These are phyloP conservation scores for Rhizophagus clarus DNA, from an alignment of 192 early-diverging fungal species.

Conservation along the genomic window DNA sequence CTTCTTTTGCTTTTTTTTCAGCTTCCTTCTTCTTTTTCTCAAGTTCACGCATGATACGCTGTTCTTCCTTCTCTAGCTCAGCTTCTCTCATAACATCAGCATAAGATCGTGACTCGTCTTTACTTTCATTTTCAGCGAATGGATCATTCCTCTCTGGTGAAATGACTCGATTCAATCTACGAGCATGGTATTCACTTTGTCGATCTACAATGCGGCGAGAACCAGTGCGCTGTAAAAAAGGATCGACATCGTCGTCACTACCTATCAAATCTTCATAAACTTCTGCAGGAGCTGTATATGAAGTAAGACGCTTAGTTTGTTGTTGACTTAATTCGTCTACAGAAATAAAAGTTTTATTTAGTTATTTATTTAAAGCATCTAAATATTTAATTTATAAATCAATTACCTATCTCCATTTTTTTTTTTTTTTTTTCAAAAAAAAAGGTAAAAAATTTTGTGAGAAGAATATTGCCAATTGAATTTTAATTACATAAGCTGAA, in stretches of 20 bases:
- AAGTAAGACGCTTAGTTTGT: constrained; percentile 57
- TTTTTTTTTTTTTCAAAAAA: too few species aligned
- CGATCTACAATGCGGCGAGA: constrained; percentile 77
- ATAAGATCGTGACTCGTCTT: constrained; percentile 67
- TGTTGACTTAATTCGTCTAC: constrained; percentile 28
- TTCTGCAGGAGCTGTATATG: constrained; percentile 83
- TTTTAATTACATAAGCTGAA: too few species aligned
- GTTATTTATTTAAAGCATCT: too few species aligned
- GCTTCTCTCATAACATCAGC: constrained; percentile 84
- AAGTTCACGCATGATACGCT: constrained; percentile 68
- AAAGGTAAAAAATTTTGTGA: too few species aligned
- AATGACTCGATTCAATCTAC: constrained; percentile 75
- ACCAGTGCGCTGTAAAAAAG: constrained; percentile 59
- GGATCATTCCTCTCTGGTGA: constrained; percentile 84
- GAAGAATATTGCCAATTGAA: too few species aligned
- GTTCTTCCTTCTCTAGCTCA: constrained; percentile 84
- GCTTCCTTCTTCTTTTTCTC: constrained; percentile 73
- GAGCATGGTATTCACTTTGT: constrained; percentile 85
- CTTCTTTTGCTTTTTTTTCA: constrained; percentile 46
- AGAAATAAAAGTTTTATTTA: too few species aligned
- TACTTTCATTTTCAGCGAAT: constrained; percentile 55
- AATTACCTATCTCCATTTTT: too few species aligned
- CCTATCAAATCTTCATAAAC: constrained; percentile 68
- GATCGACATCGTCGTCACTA: constrained; percentile 58
- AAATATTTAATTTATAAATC: too few species aligned